A percentile compares a stretch with the other conserved stretches of the same genome.
These are phyloP conservation scores for Hirschfeldia incana DNA, from an alignment of 345 rosid genomes.

Conservation along the genomic window DNA sequence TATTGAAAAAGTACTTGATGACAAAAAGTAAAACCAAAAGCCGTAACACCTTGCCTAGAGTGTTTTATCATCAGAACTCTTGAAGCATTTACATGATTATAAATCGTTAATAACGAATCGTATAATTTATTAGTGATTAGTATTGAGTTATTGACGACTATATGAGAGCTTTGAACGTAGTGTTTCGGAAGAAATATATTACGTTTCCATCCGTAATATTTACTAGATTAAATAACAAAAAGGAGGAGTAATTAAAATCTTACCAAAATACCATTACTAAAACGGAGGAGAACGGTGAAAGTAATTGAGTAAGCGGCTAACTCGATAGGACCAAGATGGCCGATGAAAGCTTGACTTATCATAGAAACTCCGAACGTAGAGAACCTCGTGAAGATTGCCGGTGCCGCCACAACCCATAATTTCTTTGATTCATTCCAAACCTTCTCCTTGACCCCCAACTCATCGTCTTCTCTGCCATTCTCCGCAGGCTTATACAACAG, in stretches of 20 bases:
- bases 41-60: background rate
- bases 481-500: constrained; percentile 30
- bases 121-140: background rate
- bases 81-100: background rate
- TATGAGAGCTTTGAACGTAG: background rate
- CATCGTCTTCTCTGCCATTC: constrained; percentile 23
- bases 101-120: background rate
- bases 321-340: constrained; percentile 67
- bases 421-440: constrained; percentile 65
- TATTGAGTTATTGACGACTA: background rate
- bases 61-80: background rate
- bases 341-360: constrained; percentile 67
- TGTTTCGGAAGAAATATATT: too few relatives aligned
- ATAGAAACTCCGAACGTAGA: constrained; percentile 65
- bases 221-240: too few relatives aligned
- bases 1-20: background rate
- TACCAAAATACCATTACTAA: constrained; percentile 69
- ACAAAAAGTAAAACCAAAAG: background rate
- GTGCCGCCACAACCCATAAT: constrained; percentile 76
- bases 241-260: background rate
- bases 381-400: constrained; percentile 77
- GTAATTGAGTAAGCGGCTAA: constrained; percentile 59
- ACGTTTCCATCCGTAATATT: too few relatives aligned
- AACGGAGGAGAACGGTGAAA: too few relatives aligned
- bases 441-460: constrained; percentile 43